These are phyloP conservation scores for Emergomyces africanus DNA, from an alignment of 2,329 filamentous ascomycete species.

Conservation along the genomic window DNA sequence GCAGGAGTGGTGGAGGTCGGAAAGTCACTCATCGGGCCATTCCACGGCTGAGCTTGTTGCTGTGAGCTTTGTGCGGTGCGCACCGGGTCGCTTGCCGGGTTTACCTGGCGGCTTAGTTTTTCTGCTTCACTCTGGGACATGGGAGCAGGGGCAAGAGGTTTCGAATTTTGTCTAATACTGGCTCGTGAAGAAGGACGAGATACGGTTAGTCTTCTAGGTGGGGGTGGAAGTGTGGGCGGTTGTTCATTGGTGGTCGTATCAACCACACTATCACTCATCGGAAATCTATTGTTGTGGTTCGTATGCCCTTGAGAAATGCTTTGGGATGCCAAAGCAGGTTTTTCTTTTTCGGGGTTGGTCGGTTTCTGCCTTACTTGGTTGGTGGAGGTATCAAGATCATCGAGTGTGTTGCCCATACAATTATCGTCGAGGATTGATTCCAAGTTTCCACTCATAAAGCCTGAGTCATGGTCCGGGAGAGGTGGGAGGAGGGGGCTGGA, in stretches of 20 bases:
- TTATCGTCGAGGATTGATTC: constrained; percentile 58
- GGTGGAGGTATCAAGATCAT: not conserved
- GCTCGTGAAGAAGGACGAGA: constrained; percentile 28
- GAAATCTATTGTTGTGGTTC: not conserved
- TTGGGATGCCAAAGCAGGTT: not conserved
- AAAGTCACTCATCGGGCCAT: constrained; percentile 33
- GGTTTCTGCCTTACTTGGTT: not conserved
- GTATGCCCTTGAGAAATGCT: not conserved
- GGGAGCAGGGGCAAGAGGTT: constrained; percentile 27
- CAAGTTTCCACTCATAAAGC: constrained; percentile 70
- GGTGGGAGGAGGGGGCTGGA: constrained; percentile 68
- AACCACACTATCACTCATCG: constrained; percentile 7
- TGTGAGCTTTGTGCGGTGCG: constrained; percentile 18
- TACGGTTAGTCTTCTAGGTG: constrained; percentile 16
- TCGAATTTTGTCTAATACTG: constrained; percentile 22
- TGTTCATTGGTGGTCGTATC: constrained; percentile 15
- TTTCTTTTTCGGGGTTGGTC: not conserved
- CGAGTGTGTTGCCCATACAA: constrained; percentile 12
- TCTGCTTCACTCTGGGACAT: constrained; percentile 23
- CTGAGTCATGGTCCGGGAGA: constrained; percentile 53
- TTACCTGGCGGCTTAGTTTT: constrained; percentile 17
- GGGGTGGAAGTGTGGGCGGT: constrained; percentile 15
- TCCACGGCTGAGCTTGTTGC: constrained; percentile 32
- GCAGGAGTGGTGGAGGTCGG: constrained; percentile 27
- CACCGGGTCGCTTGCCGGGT: constrained; percentile 41